Evolutionary conservation across 495 filamentous ascomycete species (phyloP), one percentile per base, ranked within the genome.

Genomic region (Daldinia loculata): DNA sequence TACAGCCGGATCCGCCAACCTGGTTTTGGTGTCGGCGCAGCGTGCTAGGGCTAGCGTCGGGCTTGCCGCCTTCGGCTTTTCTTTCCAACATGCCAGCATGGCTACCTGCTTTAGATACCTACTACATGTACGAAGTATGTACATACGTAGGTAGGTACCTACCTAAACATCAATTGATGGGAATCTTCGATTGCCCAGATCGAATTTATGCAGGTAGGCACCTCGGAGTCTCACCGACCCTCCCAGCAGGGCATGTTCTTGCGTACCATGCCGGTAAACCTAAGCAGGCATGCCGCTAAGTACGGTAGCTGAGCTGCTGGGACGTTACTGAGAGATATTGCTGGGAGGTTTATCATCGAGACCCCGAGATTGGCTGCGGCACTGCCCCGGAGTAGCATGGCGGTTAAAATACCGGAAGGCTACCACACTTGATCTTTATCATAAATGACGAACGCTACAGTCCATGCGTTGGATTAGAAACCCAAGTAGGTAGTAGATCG

Each of bases 1-100:
- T 69, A 64, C 67, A 63, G 55, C 67, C 67, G 67, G 67, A 63
- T 69, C 67, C 67, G 62, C 67, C 55, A 48, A 27, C 41, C 39
- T 63, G 66, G 66, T 53, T 62, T 30, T 53, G 50, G 50, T 14
- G 24, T 53, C 27, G 50, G 50, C 14, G 50, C 6, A 30, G 50
- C 50, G 7, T n/a, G 27, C 43, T 48, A 53, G 15, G 63, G 39
- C 36, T 68, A 68, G 39, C 12, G 26, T 58, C 27, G 67, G 67
- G 14, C 68, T 66, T 66, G 62, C 68, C 61, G 68, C 56, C 45
- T 29, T 59, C 17, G 43, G 17, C 8, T 48, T 24, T 19, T n/a
- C n/a, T 48, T 29, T 26, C 6, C 6, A 19, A 45, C 17, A 19
- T 19, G 39, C 0, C n/a, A 8, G 15, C 1, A 19, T 45, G 41